phyloP scores from a whole-genome alignment of 2,329 filamentous ascomycete genomes.

The Sporothrix brunneoviolacea region DNA sequence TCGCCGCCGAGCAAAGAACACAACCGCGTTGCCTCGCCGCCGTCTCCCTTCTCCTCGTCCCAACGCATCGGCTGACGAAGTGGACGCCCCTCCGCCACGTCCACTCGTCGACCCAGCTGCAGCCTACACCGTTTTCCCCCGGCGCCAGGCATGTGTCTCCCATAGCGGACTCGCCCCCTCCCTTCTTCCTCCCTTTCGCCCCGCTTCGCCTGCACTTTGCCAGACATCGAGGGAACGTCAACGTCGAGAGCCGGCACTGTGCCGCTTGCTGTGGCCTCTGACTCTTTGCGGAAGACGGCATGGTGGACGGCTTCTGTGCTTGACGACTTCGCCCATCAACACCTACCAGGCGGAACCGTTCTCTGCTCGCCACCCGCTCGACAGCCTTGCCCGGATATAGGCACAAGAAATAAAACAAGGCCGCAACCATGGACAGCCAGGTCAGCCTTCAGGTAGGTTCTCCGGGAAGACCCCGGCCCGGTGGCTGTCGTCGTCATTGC shows the following conservation, averaged over 20 bases:
- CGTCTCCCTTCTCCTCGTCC: too few relatives aligned
- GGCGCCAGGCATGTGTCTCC: slow-evolving; percentile 17
- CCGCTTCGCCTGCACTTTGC: neutral
- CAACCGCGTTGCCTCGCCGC: too few relatives aligned
- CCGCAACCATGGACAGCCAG: slow-evolving; percentile 11
- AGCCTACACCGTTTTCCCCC: neutral
- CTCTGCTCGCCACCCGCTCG: neutral
- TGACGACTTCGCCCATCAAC: neutral
- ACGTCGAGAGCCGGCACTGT: neutral
- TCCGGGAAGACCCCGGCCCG: neutral
- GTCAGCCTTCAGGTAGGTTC: slow-evolving; percentile 12
- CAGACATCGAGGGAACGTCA: neutral
- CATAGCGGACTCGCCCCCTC: slow-evolving; percentile 9
- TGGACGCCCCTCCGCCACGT: neutral
- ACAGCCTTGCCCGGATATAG: neutral
- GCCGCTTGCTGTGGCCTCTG: neutral
- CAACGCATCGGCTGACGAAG: neutral
- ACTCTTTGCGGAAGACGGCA: neutral
- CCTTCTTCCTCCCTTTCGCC: neutral
- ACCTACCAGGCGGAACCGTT: neutral
- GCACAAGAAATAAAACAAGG: neutral
- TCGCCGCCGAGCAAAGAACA: too few relatives aligned
- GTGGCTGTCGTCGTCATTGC: neutral
- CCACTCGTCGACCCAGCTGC: neutral
- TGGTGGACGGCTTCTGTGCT: slow-evolving; percentile 1